Evolutionary conservation across 1,284 basidiomycete genomes (phyloP), one percentile per base, ranked within the genome.

Genomic region (Cryptococcus sp.): DNA sequence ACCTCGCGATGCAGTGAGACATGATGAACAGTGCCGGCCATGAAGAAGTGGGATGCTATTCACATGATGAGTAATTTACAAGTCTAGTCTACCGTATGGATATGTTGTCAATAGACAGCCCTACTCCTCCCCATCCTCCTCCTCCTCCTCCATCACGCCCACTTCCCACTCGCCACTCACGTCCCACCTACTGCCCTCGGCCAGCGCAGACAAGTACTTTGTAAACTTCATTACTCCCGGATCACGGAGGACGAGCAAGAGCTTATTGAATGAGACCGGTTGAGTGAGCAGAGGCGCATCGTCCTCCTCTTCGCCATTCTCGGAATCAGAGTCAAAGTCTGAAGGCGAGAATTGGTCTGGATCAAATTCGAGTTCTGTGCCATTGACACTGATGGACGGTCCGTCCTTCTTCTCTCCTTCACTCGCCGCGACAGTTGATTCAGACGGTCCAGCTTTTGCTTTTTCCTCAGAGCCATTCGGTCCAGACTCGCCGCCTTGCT

Each of bases 191-290:
- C 89, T 91, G 8, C 91, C 90, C 41, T 87, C 85, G 0, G 93
- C 93, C 1, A 85, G 84, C 11, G 89, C 89, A 25, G 88, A 89
- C n/a, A 95, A 85, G 68, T 95, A 96, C 76, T 95, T 96, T 61
- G 93, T 90, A 73, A 95, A 96, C 44, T 85, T 84, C 87, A 98
- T 88, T 47, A 99, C 93, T 19, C 89, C 87, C 66, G 93, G 89
- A 77, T 99, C 95, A 20, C 95, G 84, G 62, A 98, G 80, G 19
- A 96, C 95, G 38, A 99, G 83, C 44, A 93, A 82, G 38, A 99
- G 82, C 39, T 88, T 85, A 78, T 98, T 98, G 81, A 93, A 99
- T 10, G 87, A 87, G 0, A 94, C 91, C 65, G 93, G 89, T 47
- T 92, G 87, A 13, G 91, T 93, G 45, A 98, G 80, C 25, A 99